A percentile compares a stretch with the other conserved stretches of the same genome.
These are phyloP conservation scores for Acanthamoeba healyi DNA, from an alignment of 208 protist species.

Conservation along the genomic window DNA sequence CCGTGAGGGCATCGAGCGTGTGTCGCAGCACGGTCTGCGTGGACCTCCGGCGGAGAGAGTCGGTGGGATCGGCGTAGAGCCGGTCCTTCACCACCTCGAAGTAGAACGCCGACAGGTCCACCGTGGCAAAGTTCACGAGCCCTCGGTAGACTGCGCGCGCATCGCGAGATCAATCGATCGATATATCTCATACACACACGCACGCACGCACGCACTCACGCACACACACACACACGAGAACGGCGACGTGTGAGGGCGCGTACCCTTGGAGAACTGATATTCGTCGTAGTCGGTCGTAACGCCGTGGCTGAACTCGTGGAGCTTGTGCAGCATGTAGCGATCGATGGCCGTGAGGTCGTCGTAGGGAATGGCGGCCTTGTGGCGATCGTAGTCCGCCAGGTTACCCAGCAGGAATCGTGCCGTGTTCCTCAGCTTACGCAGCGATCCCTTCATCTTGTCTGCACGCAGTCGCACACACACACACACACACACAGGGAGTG, in stretches of 20 bases:
- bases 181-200: not conserved
- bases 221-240: not conserved
- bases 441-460: constrained; percentile 24
- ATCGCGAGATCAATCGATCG: not conserved
- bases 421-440: constrained; percentile 77
- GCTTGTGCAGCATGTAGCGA: constrained; percentile 81
- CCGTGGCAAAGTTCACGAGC: constrained; percentile 74
- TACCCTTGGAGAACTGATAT: constrained; percentile 81
- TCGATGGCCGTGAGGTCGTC: constrained; percentile 80
- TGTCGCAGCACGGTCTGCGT: constrained; percentile 81
- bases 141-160: not conserved
- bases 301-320: constrained; percentile 42
- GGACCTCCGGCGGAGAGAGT: constrained; percentile 79
- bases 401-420: constrained; percentile 82
- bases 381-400: constrained; percentile 70
- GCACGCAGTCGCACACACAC: not conserved
- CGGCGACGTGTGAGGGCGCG: not conserved
- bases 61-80: constrained; percentile 87
- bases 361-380: constrained; percentile 73
- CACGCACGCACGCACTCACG: no score
- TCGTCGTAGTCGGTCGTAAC: constrained; percentile 75
- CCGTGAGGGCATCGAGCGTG: constrained; percentile 54
- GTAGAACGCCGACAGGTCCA: constrained; percentile 91
- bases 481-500: not conserved
- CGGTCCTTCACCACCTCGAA: constrained; percentile 90